These are phyloP conservation scores for Massarina eburnea DNA, from an alignment of 2,329 filamentous ascomycete genomes.

Conservation along the genomic window DNA sequence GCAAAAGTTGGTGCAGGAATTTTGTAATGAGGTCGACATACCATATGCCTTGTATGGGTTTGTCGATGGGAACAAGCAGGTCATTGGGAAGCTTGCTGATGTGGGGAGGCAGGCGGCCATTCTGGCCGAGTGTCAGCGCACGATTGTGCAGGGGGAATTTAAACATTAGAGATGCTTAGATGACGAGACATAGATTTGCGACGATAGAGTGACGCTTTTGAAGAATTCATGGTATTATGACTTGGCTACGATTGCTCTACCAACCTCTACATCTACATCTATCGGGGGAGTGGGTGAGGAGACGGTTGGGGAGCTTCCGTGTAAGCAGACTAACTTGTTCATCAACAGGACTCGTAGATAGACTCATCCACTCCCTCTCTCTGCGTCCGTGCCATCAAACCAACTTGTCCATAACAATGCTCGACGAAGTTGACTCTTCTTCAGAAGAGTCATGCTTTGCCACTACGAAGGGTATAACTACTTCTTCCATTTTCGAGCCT, in stretches of 20 bases:
- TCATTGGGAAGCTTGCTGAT: constrained; percentile 58
- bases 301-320: no score
- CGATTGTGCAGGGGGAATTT: constrained; percentile 40
- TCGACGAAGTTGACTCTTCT: no score
- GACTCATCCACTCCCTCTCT: no score
- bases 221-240: background rate
- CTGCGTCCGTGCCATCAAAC: no score
- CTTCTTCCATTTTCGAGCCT: no score
- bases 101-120: constrained; percentile 63
- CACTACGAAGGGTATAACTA: no score
- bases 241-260: background rate
- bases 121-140: constrained; percentile 57
- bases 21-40: constrained; percentile 65
- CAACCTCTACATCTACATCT: no score
- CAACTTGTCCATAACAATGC: no score
- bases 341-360: no score
- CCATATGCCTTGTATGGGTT: constrained; percentile 65
- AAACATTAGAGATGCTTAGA: constrained; percentile 1
- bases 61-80: constrained; percentile 62
- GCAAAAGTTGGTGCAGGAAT: constrained; percentile 63
- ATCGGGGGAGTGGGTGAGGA: no score
- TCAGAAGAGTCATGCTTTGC: no score
- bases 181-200: background rate
- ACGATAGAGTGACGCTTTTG: background rate
- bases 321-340: no score